Percentiles rank a stretch among this genome's conserved stretches.
Evolutionary conservation across 1,139 yeast genomes (phyloP).

Genomic region (Debaryomyces coudertii): DNA sequence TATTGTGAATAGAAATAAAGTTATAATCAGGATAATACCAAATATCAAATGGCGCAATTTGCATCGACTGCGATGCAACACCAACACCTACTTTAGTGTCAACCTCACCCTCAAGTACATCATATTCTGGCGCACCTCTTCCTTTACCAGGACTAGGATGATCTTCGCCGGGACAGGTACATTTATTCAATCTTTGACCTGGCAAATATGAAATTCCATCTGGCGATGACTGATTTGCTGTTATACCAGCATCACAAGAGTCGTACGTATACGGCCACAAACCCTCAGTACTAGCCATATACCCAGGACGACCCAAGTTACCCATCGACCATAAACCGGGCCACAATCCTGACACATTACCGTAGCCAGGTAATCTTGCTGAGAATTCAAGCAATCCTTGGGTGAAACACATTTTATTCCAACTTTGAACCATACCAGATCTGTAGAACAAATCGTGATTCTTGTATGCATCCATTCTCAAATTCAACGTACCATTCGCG

Average conservation of each 20-base stretch:
- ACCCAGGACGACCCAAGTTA: slow-evolving; percentile 84
- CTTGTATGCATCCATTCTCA: slow-evolving; percentile 73
- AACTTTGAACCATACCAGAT: slow-evolving; percentile 82
- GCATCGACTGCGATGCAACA: slow-evolving; percentile 79
- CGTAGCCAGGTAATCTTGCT: slow-evolving; percentile 71
- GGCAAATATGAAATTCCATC: slow-evolving; percentile 82
- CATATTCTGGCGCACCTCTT: slow-evolving; percentile 91
- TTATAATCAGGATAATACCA: slow-evolving; percentile 86
- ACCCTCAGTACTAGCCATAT: slow-evolving; percentile 76
- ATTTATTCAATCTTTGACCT: slow-evolving; percentile 70
- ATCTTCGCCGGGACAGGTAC: slow-evolving; percentile 75
- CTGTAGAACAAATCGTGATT: slow-evolving; percentile 76
- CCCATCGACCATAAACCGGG: slow-evolving; percentile 93
- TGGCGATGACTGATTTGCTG: slow-evolving; percentile 82
- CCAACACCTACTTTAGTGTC: slow-evolving; percentile 47
- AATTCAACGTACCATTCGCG: slow-evolving; percentile 60
- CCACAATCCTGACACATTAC: slow-evolving; percentile 76
- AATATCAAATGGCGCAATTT: slow-evolving; percentile 82
- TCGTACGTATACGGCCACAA: slow-evolving; percentile 90
- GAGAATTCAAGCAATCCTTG: slow-evolving; percentile 74
- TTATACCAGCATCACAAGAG: slow-evolving; percentile 83
- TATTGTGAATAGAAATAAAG: slow-evolving; percentile 65
- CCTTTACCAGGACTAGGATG: slow-evolving; percentile 83
- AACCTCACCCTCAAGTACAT: slow-evolving; percentile 76
- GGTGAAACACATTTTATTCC: slow-evolving; percentile 83